Conservation (phyloP, 2,329 filamentous ascomycete genomes). For the Trichoderma guizhouense region DNA sequence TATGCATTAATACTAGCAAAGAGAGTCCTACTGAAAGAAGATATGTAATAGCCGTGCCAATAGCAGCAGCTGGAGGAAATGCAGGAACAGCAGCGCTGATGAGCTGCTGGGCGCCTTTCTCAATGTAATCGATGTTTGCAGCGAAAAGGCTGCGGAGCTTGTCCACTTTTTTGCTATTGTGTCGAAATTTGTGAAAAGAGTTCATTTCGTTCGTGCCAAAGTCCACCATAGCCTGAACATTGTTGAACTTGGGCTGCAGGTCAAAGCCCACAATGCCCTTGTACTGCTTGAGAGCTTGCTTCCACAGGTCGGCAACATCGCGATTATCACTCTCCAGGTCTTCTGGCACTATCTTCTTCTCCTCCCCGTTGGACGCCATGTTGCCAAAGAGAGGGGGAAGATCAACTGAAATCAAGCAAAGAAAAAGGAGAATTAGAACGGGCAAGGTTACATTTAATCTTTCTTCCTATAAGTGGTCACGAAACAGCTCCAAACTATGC, state of each 20-base stretch:
- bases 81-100: constrained; percentile 29
- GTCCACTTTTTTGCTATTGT: constrained; percentile 34
- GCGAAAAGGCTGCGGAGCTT: constrained; percentile 30
- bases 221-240: constrained; percentile 27
- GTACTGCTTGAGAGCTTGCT: constrained; percentile 32
- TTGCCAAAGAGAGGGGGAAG: neutral
- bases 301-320: constrained; percentile 33
- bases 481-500: neutral
- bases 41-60: constrained; percentile 34
- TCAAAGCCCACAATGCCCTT: constrained; percentile 34
- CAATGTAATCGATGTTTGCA: constrained; percentile 29
- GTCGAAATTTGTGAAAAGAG: constrained; percentile 32
- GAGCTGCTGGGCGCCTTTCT: constrained; percentile 31
- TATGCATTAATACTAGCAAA: neutral
- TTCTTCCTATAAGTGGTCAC: neutral
- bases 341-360: constrained; percentile 12
- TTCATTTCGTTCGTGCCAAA: constrained; percentile 30
- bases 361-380: neutral
- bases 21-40: constrained; percentile 27
- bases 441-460: neutral
- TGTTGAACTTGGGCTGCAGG: constrained; percentile 30
- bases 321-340: constrained; percentile 27
- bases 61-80: constrained; percentile 33
- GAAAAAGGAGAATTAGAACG: neutral
- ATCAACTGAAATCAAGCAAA: neutral